A percentile compares a stretch with the other conserved stretches of the same genome.
These are phyloP conservation scores for Xylaria venustula DNA, from an alignment of 495 filamentous ascomycete genomes.

Conservation along the genomic window DNA sequence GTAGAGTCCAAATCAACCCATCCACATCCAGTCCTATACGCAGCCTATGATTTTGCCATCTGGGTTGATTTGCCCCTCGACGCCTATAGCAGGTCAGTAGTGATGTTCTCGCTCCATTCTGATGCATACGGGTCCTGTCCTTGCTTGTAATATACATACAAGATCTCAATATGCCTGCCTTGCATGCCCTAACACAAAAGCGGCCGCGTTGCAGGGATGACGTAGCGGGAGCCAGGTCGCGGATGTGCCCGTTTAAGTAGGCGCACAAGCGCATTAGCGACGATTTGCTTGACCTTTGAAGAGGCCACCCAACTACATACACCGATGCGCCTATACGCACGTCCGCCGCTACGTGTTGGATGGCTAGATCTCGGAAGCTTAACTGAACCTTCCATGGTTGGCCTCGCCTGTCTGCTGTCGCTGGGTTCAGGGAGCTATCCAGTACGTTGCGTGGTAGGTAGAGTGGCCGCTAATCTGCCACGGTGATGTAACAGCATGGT, in stretches of 20 bases:
- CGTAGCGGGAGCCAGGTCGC: constrained; percentile 1
- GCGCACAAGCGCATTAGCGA: constrained; percentile 10
- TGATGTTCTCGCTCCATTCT: constrained; percentile 12
- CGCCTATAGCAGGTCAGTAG: too few species aligned
- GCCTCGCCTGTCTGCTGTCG: not conserved
- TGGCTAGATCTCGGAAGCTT: constrained; percentile 17
- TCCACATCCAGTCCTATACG: not conserved
- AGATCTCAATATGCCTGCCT: not conserved
- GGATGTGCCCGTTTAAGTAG: not conserved
- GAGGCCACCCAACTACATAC: not conserved
- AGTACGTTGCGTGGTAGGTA: not conserved
- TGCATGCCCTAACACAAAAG: not conserved
- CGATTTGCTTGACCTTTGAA: constrained; percentile 3
- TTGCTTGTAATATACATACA: not conserved
- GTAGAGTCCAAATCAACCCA: constrained; percentile 14
- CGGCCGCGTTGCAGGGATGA: constrained; percentile 6
- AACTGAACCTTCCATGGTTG: constrained; percentile 4
- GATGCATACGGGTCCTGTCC: constrained; percentile 13
- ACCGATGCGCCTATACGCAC: not conserved
- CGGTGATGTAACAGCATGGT: not conserved
- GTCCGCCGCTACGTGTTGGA: not conserved
- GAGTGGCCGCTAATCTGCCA: not conserved
- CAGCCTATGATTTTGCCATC: not conserved
- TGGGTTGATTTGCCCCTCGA: not conserved
- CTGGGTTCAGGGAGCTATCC: not conserved